phyloP scores from a whole-genome alignment of 176 grass and related monocot species.

The Bolboschoenus planiculmis region DNA sequence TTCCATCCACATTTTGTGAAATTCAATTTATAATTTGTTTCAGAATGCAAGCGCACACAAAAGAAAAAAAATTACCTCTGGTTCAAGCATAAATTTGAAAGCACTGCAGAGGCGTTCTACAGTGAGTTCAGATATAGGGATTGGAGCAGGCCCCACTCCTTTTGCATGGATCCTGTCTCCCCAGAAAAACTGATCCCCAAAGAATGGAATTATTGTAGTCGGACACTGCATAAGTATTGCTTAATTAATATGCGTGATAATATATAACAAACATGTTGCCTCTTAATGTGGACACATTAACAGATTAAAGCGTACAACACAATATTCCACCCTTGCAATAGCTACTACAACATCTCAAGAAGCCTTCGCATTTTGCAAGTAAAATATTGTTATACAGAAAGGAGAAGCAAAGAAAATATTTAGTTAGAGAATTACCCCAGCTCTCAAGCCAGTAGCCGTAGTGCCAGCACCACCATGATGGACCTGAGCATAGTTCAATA shows the following conservation, averaged over 20 bases:
- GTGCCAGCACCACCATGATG: constrained; percentile 99
- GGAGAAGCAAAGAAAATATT: not conserved
- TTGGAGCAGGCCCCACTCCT: constrained; percentile 76
- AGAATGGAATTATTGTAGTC: constrained; percentile 80
- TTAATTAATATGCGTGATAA: constrained; percentile 4
- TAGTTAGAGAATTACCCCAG: constrained; percentile 51
- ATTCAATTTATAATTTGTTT: not conserved
- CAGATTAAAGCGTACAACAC: not conserved
- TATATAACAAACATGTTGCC: not conserved
- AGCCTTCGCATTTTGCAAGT: not conserved
- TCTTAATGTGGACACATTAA: not conserved
- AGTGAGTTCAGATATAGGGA: constrained; percentile 74
- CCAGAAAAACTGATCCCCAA: constrained; percentile 97
- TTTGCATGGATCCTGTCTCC: constrained; percentile 69
- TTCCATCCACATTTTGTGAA: not conserved
- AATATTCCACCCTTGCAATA: not conserved
- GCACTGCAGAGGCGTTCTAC: constrained; percentile 66
- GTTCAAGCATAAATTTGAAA: constrained; percentile 83
- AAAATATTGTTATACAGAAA: not conserved
- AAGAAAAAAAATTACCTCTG: constrained; percentile 45
- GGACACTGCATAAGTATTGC: constrained; percentile 51
- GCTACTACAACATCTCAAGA: not conserved
- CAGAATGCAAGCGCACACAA: not conserved
- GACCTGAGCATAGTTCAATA: constrained; percentile 41
- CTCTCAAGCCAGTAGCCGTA: constrained; percentile 80